Base-by-base conservation (phyloP, 768 basidiomycete genomes). In the Cyclocybe aegerita region DNA sequence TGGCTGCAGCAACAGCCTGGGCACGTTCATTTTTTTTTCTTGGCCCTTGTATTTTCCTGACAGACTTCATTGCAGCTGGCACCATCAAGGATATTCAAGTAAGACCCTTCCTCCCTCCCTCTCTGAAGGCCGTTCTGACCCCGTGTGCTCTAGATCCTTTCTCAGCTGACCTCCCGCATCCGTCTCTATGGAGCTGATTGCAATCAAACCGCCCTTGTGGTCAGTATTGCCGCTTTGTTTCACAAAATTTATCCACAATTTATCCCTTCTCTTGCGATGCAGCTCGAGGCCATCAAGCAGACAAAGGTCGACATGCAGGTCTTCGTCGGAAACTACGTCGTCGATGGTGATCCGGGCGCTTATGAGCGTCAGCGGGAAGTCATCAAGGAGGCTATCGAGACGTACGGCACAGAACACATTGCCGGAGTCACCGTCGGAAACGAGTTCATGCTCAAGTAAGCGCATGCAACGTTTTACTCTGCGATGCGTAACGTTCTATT, bases 391-490 rank as follows among this genome's bases (percentile, higher is more conserved):
- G 93, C 88, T 3, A 70, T 98, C 49, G 67, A 85, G 64, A 85
- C 79, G 2, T 98, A 87, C 65, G 94, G 95, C 36, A 75, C 80
- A 1, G 80, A 82, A 50, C 70, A 93, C 60, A 78, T 98, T 53
- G 73, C 70, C 0, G 96, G 96, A 11, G 61, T 97, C 29, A 93
- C 87, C 8, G 93, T 97, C 39, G 94, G 96, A 14, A 96, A 97
- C 63, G 93, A 96, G 69, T 92, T 82, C 63, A 90, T 93, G 67
- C 80, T 93, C 54, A 82, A 93, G 83, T 86, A 51, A 29, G 77
- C 70, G 4, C 39, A 45, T 34, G 9, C 12, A 4, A 10, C 9
- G 30, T 17, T 52, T 7, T 50, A 39, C 47, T 9, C n/a, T 16
- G 41, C n/a, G n/a, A 46, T 23, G 11, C 17, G 40, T 12, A 16